These are phyloP conservation scores for Hsuehochloa calcarea DNA, from an alignment of 176 grass and related monocot genomes.

Conservation along the genomic window DNA sequence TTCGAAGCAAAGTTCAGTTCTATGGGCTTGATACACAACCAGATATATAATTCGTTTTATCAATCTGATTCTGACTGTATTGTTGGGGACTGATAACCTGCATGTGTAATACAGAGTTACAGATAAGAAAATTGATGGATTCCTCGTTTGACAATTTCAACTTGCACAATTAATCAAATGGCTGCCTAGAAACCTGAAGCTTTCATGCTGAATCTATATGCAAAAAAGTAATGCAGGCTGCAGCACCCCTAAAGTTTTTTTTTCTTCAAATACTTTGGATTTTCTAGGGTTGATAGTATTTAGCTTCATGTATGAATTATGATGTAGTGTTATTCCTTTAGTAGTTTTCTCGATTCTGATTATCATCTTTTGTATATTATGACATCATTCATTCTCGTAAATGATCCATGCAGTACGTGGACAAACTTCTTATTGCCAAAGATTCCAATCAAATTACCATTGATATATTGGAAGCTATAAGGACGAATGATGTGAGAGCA, in stretches of 20 bases:
- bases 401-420: constrained; percentile 74
- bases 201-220: background rate
- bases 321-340: background rate
- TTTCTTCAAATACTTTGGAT: background rate
- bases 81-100: background rate
- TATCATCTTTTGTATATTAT: background rate
- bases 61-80: background rate
- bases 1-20: background rate
- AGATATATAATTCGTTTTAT: background rate
- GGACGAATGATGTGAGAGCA: constrained; percentile 64
- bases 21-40: background rate
- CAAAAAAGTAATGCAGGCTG: background rate
- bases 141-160: background rate
- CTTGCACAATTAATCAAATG: constrained; percentile 16
- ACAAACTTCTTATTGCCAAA: constrained; percentile 74
- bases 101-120: background rate
- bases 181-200: background rate
- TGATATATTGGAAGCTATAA: constrained; percentile 79
- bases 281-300: background rate
- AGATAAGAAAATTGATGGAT: background rate
- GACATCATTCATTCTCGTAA: constrained; percentile 13
- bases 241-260: background rate
- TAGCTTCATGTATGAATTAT: background rate
- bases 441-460: constrained; percentile 43
- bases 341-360: constrained; percentile 15